A percentile compares a stretch with the other conserved stretches of the same genome.
phyloP scores from a whole-genome alignment of 768 basidiomycete species.

The Mycena chlorophos region DNA sequence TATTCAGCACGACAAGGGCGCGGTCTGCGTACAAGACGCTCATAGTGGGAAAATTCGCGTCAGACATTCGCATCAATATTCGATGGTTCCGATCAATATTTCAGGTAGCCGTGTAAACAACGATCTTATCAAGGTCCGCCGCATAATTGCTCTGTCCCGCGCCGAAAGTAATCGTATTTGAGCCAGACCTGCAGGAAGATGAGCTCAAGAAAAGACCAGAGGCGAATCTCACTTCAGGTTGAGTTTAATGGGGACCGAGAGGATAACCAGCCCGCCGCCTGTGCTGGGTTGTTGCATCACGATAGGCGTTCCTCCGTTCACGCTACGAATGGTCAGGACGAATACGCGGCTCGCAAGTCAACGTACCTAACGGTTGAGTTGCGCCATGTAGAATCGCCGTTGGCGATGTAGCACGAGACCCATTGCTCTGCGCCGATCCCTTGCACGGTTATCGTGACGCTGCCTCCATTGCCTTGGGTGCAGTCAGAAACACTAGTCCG shows the following conservation, averaged over 20 bases:
- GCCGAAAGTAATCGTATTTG: slow-evolving; percentile 53
- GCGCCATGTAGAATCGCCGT: slow-evolving; percentile 56
- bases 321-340: slow-evolving; percentile 33
- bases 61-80: slow-evolving; percentile 7
- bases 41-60: slow-evolving; percentile 8
- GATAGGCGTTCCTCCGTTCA: slow-evolving; percentile 57
- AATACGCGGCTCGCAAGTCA: not conserved
- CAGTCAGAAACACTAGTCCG: not conserved
- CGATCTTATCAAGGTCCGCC: slow-evolving; percentile 60
- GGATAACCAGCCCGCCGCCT: slow-evolving; percentile 51
- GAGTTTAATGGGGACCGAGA: slow-evolving; percentile 58
- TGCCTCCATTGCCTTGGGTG: slow-evolving; percentile 53
- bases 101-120: slow-evolving; percentile 48
- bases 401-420: slow-evolving; percentile 32
- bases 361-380: slow-evolving; percentile 59
- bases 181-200: slow-evolving; percentile 48
- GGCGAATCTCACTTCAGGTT: too few relatives aligned
- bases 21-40: slow-evolving; percentile 53
- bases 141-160: slow-evolving; percentile 56
- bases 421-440: slow-evolving; percentile 56
- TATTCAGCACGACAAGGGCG: slow-evolving; percentile 56
- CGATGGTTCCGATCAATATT: too few relatives aligned
- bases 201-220: too few relatives aligned
- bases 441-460: slow-evolving; percentile 56
- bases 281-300: slow-evolving; percentile 59